Base-by-base conservation (phyloP, 1,284 basidiomycete species). In the Fomitopsis palustris region DNA sequence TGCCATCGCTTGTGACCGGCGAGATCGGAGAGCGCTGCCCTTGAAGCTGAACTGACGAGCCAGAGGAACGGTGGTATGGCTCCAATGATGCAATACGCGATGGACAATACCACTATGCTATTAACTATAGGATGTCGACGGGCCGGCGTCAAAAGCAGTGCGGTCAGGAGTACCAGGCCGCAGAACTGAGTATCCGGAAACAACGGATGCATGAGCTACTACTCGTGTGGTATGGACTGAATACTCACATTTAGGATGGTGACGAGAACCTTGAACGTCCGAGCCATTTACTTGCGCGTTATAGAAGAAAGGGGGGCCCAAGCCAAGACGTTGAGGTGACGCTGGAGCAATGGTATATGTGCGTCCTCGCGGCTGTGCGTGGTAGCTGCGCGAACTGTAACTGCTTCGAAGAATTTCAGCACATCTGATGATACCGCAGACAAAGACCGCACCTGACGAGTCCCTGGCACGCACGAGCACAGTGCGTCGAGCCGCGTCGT, bases 121-220 rank as follows among this genome's bases (percentile, higher is more conserved):
- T 67, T 67, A 33, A 69, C 69, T 31, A 70, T 67, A 7, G 67
- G 45, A 59, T 70, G 69, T 47, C 67, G 67, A 1, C 60, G 67
- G 25, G 67, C 66, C 1, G 69, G 69, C 8, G 69, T 70, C 3
- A 53, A 47, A n/a, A 70, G 57, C 47, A 70, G 58, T 8, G 63
- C 58, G 4, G 57, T 52, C 14, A 69, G 52, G 4, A 66, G 53
- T 6, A 64, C 37, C 25, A 69, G 65, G 31, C 66, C 67, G 29
- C 53, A 58, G 9, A 58, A 33, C 68, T 69, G 38, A 2, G 19
- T 17, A n/a, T 25, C 25, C 14, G 25, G 2, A 17, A n/a, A 35
- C 31, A 35, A 29, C 16, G 10, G 29, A 14, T 9, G 5, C 16
- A 33, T 31, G 23, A 6, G 43, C 12, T 17, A 19, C 9, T 2